Evolutionary conservation across 225 moss, liverwort and hornwort species (phyloP).

Genomic region (Lunularia cruciata): DNA sequence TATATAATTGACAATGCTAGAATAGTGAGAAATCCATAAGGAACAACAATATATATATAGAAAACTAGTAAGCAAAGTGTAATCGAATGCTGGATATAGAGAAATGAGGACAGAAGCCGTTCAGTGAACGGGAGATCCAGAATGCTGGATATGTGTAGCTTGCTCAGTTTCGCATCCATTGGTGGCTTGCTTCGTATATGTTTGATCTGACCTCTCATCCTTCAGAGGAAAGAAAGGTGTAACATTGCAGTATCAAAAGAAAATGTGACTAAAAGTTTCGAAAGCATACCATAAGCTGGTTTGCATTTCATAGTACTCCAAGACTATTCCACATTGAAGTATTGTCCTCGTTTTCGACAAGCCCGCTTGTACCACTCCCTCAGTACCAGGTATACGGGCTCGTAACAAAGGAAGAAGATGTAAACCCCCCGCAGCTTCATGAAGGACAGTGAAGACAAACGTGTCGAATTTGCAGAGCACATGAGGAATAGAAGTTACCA

Average conservation of each 20-base stretch:
- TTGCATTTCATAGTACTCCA: constrained; percentile 92
- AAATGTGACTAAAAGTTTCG: background rate
- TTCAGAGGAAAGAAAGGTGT: too few species aligned
- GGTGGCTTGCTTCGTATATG: too few species aligned
- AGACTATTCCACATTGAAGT: constrained; percentile 69
- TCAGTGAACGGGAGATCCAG: too few species aligned
- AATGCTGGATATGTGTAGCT: too few species aligned
- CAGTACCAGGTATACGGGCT: constrained; percentile 62
- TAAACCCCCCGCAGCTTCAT: constrained; percentile 89
- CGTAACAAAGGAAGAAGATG: constrained; percentile 84
- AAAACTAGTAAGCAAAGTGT: too few species aligned
- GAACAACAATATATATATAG: too few species aligned
- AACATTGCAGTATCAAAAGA: background rate
- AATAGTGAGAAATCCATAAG: too few species aligned
- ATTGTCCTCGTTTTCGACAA: constrained; percentile 77
- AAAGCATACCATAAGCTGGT: constrained; percentile 70
- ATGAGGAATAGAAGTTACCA: constrained; percentile 78
- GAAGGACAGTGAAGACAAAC: constrained; percentile 70
- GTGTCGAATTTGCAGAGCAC: constrained; percentile 67
- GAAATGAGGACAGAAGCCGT: too few species aligned
- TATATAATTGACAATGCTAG: too few species aligned
- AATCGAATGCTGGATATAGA: too few species aligned
- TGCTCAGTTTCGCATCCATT: too few species aligned
- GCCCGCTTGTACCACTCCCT: constrained; percentile 78
- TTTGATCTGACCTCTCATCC: too few species aligned